A percentile compares a stretch with the other conserved stretches of the same genome.
These are phyloP conservation scores for Pichia terricola DNA, from an alignment of 1,139 yeast species.

Conservation along the genomic window DNA sequence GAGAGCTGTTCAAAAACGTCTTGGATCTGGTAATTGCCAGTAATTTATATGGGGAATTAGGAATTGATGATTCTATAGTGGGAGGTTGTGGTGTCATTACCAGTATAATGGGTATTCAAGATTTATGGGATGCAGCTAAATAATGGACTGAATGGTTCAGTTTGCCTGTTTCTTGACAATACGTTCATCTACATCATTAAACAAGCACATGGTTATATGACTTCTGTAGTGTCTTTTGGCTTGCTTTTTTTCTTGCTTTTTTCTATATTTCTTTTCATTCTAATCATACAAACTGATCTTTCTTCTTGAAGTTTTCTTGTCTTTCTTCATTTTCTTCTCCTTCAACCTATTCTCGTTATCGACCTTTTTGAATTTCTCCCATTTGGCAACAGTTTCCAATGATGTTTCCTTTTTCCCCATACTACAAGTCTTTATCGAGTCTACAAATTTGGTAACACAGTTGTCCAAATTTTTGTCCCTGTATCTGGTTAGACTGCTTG, in stretches of 20 bases:
- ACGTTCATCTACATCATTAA: too few species aligned
- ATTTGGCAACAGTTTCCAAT: conserved; percentile 12
- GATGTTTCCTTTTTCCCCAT: conserved; percentile 11
- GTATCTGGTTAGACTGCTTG: conserved; percentile 18
- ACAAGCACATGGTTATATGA: too few species aligned
- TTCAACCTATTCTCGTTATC: conserved; percentile 17
- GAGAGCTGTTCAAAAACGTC: conserved; percentile 70
- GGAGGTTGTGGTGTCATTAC: conserved; percentile 84
- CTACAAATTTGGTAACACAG: conserved; percentile 20
- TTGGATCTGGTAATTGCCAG: conserved; percentile 72
- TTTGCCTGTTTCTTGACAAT: too few species aligned
- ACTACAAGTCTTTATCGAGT: conserved; percentile 17
- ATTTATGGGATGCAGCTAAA: conserved; percentile 43
- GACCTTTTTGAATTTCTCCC: conserved; percentile 16
- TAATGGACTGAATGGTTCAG: neutral
- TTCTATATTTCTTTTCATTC: neutral
- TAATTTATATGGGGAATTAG: conserved; percentile 53
- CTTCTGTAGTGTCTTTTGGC: too few species aligned
- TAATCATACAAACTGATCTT: conserved; percentile 14
- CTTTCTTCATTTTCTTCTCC: conserved; percentile 16
- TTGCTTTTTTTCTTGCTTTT: too few species aligned
- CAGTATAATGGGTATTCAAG: conserved; percentile 67
- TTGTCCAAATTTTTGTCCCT: conserved; percentile 21
- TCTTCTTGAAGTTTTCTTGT: conserved; percentile 17
- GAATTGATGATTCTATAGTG: conserved; percentile 67